phyloP scores from a whole-genome alignment of 495 filamentous ascomycete species.

The Lineolata rhizophorae region DNA sequence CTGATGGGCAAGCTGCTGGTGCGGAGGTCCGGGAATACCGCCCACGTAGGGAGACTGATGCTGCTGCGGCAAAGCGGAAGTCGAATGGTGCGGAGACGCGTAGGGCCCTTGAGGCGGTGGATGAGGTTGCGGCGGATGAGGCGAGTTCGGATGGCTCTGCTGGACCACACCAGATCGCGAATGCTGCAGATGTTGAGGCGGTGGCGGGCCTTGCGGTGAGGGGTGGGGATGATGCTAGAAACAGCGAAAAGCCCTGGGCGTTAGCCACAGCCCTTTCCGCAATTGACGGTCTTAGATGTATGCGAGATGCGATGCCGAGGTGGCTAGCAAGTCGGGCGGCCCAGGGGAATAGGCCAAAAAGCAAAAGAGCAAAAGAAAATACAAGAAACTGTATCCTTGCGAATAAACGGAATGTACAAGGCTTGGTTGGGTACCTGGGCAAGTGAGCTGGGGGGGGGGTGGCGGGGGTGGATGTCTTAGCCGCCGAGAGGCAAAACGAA shows the following conservation, averaged over 20 bases:
- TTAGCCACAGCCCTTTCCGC: not conserved
- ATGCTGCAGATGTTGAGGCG: constrained; percentile 19
- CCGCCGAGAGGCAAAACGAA: too few species aligned
- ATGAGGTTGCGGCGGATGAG: constrained; percentile 17
- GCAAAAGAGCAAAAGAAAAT: constrained; percentile 1
- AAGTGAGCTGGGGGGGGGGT: constrained; percentile 5
- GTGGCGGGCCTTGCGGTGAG: constrained; percentile 18
- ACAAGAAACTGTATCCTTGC: too few species aligned
- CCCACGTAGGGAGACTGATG: constrained; percentile 21
- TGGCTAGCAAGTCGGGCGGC: not conserved
- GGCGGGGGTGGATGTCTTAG: too few species aligned
- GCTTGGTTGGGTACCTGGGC: not conserved
- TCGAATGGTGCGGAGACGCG: constrained; percentile 18
- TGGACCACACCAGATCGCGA: constrained; percentile 14
- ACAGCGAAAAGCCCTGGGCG: not conserved
- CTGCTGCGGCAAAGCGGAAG: constrained; percentile 6
- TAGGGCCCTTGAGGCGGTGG: constrained; percentile 16
- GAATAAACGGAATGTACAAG: not conserved
- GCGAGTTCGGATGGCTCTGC: constrained; percentile 19
- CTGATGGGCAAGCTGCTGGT: too few species aligned
- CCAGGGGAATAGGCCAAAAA: not conserved
- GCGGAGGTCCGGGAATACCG: constrained; percentile 12
- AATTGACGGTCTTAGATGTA: not conserved
- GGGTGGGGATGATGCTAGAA: constrained; percentile 19
- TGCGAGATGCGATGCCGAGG: not conserved